Conservation (phyloP, 345 rosid genomes). For the Cardiospermum halicacabum region DNA sequence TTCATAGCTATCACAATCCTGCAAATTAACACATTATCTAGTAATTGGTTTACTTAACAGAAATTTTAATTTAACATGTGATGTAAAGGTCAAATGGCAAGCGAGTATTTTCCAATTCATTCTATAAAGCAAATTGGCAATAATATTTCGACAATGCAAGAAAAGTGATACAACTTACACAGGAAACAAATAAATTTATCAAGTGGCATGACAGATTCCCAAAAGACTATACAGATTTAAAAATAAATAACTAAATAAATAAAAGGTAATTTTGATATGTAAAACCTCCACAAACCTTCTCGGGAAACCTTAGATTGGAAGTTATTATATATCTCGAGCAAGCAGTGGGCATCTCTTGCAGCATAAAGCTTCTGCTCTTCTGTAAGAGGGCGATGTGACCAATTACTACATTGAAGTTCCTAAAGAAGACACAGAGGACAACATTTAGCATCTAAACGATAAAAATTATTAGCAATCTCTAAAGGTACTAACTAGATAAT, state of each 20-base stretch:
- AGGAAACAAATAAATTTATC: not conserved
- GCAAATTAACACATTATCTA: conserved; percentile 1
- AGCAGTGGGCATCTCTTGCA: conserved; percentile 86
- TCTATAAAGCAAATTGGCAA: not conserved
- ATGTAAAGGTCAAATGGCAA: not conserved
- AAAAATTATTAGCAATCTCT: conserved; percentile 4
- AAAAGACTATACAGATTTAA: not conserved
- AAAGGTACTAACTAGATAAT: not conserved
- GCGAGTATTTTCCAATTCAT: not conserved
- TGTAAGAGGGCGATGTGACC: conserved; percentile 91
- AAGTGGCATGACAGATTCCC: not conserved
- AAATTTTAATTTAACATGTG: not conserved
- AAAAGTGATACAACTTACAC: not conserved
- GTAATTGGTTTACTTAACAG: not conserved
- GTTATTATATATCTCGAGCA: conserved; percentile 60
- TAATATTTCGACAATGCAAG: not conserved
- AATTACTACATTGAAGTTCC: conserved; percentile 99
- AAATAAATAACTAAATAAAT: too few relatives aligned
- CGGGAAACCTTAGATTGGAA: conserved; percentile 43
- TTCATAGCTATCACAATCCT: not conserved
- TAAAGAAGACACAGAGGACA: conserved; percentile 34
- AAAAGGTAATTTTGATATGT: conserved; percentile 5
- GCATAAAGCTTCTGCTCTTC: conserved; percentile 88
- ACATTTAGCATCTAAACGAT: conserved; percentile 25
- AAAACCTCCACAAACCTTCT: conserved; percentile 45